phyloP scores from a whole-genome alignment of 2,329 filamentous ascomycete species.

The Cercospora berteroae region DNA sequence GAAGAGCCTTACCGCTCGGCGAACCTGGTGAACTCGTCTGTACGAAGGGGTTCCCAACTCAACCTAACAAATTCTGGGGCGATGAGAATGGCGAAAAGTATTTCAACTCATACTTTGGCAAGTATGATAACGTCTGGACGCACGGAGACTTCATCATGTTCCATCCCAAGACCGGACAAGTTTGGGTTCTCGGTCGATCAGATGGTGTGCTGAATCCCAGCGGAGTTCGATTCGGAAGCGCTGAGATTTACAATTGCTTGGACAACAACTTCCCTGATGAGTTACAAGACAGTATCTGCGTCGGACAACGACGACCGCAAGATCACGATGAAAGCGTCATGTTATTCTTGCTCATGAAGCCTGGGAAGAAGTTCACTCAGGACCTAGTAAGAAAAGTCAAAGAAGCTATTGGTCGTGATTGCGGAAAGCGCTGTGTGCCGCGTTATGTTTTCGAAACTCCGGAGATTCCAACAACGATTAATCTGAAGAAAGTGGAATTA shows the following conservation, averaged over 20 bases:
- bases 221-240: slow-evolving; percentile 74
- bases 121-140: slow-evolving; percentile 66
- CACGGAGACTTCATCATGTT: slow-evolving; percentile 77
- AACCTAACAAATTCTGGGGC: slow-evolving; percentile 58
- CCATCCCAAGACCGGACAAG: slow-evolving; percentile 64
- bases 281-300: slow-evolving; percentile 72
- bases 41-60: slow-evolving; percentile 69
- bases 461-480: slow-evolving; percentile 81
- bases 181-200: slow-evolving; percentile 66
- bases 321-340: slow-evolving; percentile 60
- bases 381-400: slow-evolving; percentile 60
- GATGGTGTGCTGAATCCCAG: slow-evolving; percentile 79
- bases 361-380: slow-evolving; percentile 56
- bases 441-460: slow-evolving; percentile 75
- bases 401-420: slow-evolving; percentile 61
- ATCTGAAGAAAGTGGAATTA: slow-evolving; percentile 80
- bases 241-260: slow-evolving; percentile 75
- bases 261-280: slow-evolving; percentile 63
- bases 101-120: slow-evolving; percentile 47
- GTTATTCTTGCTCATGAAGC: slow-evolving; percentile 60
- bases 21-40: slow-evolving; percentile 72
- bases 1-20: slow-evolving; percentile 58
- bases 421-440: slow-evolving; percentile 73
- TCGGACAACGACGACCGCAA: slow-evolving; percentile 67
- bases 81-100: slow-evolving; percentile 45